Evolutionary conservation across 2,329 filamentous ascomycete genomes (phyloP).

Genomic region (Fusarium gaditjirri): DNA sequence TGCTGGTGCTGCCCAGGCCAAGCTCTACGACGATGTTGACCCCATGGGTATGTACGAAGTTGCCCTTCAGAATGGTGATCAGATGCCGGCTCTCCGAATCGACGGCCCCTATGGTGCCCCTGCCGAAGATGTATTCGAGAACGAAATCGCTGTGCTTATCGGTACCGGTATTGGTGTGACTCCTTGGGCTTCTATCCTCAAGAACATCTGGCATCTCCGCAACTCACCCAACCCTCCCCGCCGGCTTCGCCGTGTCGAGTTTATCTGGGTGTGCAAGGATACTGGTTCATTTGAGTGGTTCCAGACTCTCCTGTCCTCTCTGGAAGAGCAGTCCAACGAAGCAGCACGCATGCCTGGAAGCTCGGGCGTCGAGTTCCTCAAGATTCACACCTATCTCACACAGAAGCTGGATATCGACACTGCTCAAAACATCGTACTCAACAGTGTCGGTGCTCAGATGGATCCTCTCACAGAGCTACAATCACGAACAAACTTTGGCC

Average conservation of each 20-base stretch:
- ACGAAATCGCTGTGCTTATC: conserved; percentile 87
- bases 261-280: conserved; percentile 98
- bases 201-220: conserved; percentile 98
- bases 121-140: conserved; percentile 96
- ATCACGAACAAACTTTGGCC: conserved; percentile 91
- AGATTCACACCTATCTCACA: conserved; percentile 97
- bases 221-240: conserved; percentile 88
- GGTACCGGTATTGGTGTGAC: conserved; percentile 90
- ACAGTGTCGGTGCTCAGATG: conserved; percentile 86
- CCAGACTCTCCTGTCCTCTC: conserved; percentile 88
- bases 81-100: conserved; percentile 89
- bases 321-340: conserved; percentile 85
- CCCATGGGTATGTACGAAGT: conserved; percentile 98
- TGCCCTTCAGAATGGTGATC: conserved; percentile 89
- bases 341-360: conserved; percentile 74
- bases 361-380: conserved; percentile 84
- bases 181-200: conserved; percentile 87
- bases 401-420: conserved; percentile 93
- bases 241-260: conserved; percentile 93
- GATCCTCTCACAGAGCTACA: conserved; percentile 94
- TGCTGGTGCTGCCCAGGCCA: conserved; percentile 85
- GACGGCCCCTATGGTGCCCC: conserved; percentile 97
- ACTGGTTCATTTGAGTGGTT: conserved; percentile 99
- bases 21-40: conserved; percentile 90
- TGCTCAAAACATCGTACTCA: conserved; percentile 95